Evolutionary conservation across 1,284 basidiomycete genomes (phyloP).

Genomic region (Sanghuangporus weigelae): DNA sequence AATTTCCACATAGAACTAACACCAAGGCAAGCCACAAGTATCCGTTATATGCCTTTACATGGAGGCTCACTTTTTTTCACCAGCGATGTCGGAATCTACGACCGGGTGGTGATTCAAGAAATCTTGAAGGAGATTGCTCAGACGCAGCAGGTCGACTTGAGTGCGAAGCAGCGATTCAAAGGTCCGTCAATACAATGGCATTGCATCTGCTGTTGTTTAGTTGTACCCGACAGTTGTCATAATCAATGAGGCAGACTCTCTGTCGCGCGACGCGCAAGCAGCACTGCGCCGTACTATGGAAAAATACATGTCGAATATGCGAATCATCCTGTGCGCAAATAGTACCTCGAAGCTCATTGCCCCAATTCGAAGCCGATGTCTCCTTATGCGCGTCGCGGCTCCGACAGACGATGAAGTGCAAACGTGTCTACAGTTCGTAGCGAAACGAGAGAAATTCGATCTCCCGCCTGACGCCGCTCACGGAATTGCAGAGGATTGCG

Average conservation of each 20-base stretch:
- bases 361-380: conserved; percentile 92
- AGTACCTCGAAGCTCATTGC: conserved; percentile 96
- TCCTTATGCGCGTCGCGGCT: conserved; percentile 91
- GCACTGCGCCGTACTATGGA: conserved; percentile 98
- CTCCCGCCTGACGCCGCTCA: conserved; percentile 71
- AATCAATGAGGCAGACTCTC: conserved; percentile 95
- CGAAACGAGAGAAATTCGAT: conserved; percentile 77
- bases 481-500: conserved; percentile 76
- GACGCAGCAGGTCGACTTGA: conserved; percentile 96
- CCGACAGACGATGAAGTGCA: conserved; percentile 83
- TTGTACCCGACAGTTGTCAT: conserved; percentile 79
- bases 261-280: conserved; percentile 95
- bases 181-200: conserved; percentile 46
- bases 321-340: conserved; percentile 97
- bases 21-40: conserved; percentile 63
- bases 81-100: conserved; percentile 95
- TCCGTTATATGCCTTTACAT: neutral
- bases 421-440: conserved; percentile 75
- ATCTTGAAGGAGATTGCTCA: conserved; percentile 98
- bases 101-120: conserved; percentile 95
- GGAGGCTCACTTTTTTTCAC: neutral
- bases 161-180: conserved; percentile 95
- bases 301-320: conserved; percentile 97
- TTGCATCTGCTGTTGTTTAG: conserved; percentile 32
- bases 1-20: conserved; percentile 99